Conservation (phyloP, 371 early-diverging fungal species). For the Actinomucor elegans region DNA sequence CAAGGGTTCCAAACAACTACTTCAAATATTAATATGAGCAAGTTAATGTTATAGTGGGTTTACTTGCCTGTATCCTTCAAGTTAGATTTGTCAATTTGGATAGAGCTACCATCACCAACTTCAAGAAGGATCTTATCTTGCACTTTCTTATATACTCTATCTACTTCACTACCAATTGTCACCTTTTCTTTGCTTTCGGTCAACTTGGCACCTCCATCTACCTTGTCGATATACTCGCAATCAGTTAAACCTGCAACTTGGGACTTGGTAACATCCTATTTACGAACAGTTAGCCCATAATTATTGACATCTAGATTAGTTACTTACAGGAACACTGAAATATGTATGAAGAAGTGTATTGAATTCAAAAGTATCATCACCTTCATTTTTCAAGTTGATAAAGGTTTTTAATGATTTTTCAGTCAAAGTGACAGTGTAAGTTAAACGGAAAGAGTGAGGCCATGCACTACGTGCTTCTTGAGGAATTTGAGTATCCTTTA, state of each 20-base stretch:
- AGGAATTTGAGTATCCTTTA: conserved; percentile 63
- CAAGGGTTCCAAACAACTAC: conserved; percentile 97
- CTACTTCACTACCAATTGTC: conserved; percentile 66
- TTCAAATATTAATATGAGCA: neutral
- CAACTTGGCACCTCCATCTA: conserved; percentile 35
- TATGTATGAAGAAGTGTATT: conserved; percentile 92
- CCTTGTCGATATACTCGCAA: conserved; percentile 74
- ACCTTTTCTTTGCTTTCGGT: conserved; percentile 49
- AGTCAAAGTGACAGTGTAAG: conserved; percentile 79
- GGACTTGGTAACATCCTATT: conserved; percentile 61
- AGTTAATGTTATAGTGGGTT: neutral
- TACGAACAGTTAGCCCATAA: neutral
- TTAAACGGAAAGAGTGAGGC: conserved; percentile 76
- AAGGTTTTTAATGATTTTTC: conserved; percentile 67
- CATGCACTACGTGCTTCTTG: conserved; percentile 55
- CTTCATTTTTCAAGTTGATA: conserved; percentile 74
- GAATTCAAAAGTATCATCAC: conserved; percentile 69
- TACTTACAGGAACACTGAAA: conserved; percentile 67
- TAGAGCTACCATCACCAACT: conserved; percentile 39
- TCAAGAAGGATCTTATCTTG: conserved; percentile 53
- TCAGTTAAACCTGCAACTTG: conserved; percentile 64
- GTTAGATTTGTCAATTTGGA: conserved; percentile 54
- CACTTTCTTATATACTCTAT: conserved; percentile 75
- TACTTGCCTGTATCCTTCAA: conserved; percentile 72
- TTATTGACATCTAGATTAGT: neutral